Evolutionary conservation across 306 rosid species (phyloP).

Genomic region (Vicia sativa): DNA sequence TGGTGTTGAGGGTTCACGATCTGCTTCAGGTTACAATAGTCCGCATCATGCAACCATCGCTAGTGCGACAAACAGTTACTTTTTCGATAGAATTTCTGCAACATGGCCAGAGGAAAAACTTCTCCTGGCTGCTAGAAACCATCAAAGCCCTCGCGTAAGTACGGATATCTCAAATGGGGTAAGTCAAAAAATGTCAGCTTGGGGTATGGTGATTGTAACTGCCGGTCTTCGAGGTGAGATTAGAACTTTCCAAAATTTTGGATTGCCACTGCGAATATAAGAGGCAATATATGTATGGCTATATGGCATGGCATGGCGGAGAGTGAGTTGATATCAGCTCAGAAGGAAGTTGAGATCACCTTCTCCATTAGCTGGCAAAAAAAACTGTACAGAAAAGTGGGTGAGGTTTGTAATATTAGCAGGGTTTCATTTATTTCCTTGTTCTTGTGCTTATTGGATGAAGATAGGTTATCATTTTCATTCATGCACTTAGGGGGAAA

Average conservation of each 20-base stretch:
- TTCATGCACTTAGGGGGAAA: slow-evolving; percentile 40
- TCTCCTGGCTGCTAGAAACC: slow-evolving; percentile 54
- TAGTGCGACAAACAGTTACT: slow-evolving; percentile 79
- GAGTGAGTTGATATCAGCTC: slow-evolving; percentile 43
- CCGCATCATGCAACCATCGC: slow-evolving; percentile 85
- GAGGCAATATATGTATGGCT: slow-evolving; percentile 36
- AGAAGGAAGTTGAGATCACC: slow-evolving; percentile 38
- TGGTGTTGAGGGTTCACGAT: slow-evolving; percentile 51
- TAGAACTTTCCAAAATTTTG: slow-evolving; percentile 92
- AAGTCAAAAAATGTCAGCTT: slow-evolving; percentile 68
- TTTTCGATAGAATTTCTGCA: slow-evolving; percentile 89
- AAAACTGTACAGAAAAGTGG: slow-evolving; percentile 81
- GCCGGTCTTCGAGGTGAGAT: slow-evolving; percentile 95
- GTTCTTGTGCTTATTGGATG: slow-evolving; percentile 65
- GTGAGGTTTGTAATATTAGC: slow-evolving; percentile 79
- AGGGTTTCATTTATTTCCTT: slow-evolving; percentile 64
- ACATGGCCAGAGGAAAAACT: slow-evolving; percentile 98
- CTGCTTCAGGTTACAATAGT: slow-evolving; percentile 62
- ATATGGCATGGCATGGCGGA: slow-evolving; percentile 45
- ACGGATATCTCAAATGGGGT: slow-evolving; percentile 60
- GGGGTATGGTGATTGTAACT: slow-evolving; percentile 97
- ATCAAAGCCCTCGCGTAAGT: slow-evolving; percentile 80
- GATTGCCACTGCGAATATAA: slow-evolving; percentile 79
- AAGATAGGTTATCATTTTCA: slow-evolving; percentile 50
- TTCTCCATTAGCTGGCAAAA: slow-evolving; percentile 54